Evolutionary conservation across 352 stramenopile species (phyloP), one percentile per base, ranked within the genome.

Genomic region (Pythium dissotocum): DNA sequence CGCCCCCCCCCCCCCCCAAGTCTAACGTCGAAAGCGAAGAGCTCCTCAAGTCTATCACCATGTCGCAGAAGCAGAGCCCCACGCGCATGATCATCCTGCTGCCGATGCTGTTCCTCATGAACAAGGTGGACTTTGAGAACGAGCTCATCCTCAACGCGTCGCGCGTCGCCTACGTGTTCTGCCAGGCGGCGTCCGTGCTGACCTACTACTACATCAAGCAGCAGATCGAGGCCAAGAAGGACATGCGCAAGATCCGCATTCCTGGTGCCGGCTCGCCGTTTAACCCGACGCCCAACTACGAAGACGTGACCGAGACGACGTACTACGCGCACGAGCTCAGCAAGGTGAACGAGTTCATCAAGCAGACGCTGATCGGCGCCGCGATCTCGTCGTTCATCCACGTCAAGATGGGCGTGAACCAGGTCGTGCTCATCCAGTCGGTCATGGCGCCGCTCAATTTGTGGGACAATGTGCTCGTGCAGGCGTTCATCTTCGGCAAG

Each of bases 81-180:
- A 79, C 79, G 86, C 82, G 83, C 73, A 93, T 94, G 83, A 70
- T 94, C 14, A 73, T 93, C 68, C 83, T 94, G 82, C 75, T 94
- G 72, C 87, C 85, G 52, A 82, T 94, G 83, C 89, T 94, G 58
- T 93, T 90, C 75, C 67, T 94, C 56, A 94, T 94, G 84, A 80
- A 80, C 58, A 93, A 94, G 66, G 82, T 94, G 53, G 85, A 94
- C 72, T 94, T 93, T 67, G 87, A 94, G 72, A 89, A 91, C 73
- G 64, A 76, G 55, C 24, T 69, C 16, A 90, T 87, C 59, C 76
- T 93, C 13, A 76, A 87, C 67, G 68, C 75, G 5, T 86, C 87
- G 52, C 87, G 87, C 54, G 85, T 65, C 18, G 79, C 82, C 53
- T 94, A 91, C 72, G 57, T 90, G 7, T 65, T 87, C 48, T 85